phyloP scores from a whole-genome alignment of 495 filamentous ascomycete genomes.

The Massariosphaeria phaeospora region DNA sequence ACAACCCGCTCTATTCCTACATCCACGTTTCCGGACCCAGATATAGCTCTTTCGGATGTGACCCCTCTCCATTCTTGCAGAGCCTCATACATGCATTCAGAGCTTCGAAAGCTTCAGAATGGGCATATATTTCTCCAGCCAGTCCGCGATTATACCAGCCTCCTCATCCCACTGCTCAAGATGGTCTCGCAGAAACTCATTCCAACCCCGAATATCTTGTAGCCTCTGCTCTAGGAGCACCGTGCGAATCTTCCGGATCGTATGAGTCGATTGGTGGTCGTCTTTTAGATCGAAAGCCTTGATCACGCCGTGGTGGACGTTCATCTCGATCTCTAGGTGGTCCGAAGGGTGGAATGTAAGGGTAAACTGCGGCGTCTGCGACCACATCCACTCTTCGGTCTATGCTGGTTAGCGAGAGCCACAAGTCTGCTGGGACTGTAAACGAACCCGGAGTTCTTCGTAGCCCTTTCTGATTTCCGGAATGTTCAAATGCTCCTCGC shows the following conservation, averaged over 20 bases:
- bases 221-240: slow-evolving; percentile 33
- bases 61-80: no score
- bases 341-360: neutral
- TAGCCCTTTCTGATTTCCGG: slow-evolving; percentile 54
- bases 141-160: neutral
- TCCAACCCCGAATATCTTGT: slow-evolving; percentile 45
- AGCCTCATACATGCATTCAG: neutral
- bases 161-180: neutral
- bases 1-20: no score
- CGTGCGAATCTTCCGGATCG: neutral
- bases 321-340: slow-evolving; percentile 6
- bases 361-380: slow-evolving; percentile 79
- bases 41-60: no score
- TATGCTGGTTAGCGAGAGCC: slow-evolving; percentile 33
- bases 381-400: slow-evolving; percentile 73
- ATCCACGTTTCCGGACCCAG: no score
- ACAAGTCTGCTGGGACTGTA: neutral
- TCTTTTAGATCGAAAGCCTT: slow-evolving; percentile 22
- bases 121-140: neutral
- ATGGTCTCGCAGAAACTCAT: neutral
- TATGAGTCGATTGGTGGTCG: neutral
- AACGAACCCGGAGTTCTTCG: slow-evolving; percentile 56
- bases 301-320: slow-evolving; percentile 29
- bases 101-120: neutral
- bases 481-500: slow-evolving; percentile 45